phyloP scores from a whole-genome alignment of 495 filamentous ascomycete species.

The Bryoglossum gracile region DNA sequence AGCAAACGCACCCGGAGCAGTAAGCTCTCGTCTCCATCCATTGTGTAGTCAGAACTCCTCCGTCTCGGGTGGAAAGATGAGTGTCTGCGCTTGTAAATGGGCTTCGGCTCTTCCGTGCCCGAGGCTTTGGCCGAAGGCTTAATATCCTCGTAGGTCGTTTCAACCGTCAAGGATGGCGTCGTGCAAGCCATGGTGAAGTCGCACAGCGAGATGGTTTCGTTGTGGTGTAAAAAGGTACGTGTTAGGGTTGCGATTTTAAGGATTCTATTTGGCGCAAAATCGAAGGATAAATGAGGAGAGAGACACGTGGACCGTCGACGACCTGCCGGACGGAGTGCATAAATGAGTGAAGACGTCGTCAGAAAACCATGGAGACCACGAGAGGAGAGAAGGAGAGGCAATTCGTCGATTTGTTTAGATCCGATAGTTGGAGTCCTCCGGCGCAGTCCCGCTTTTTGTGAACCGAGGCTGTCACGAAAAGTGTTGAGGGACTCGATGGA shows the following conservation, averaged over 20 bases:
- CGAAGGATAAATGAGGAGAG: slow-evolving; percentile 1
- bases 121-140: slow-evolving; percentile 21
- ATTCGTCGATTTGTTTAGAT: slow-evolving; percentile 13
- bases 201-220: too few relatives aligned
- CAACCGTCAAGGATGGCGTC: slow-evolving; percentile 21
- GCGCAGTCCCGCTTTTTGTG: slow-evolving; percentile 12
- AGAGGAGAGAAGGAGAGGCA: slow-evolving; percentile 8
- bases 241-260: too few relatives aligned
- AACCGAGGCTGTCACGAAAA: slow-evolving; percentile 1
- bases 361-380: slow-evolving; percentile 11
- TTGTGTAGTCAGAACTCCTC: slow-evolving; percentile 57
- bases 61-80: slow-evolving; percentile 55
- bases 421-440: background rate
- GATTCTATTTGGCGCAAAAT: background rate
- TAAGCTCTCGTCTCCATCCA: slow-evolving; percentile 55
- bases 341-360: slow-evolving; percentile 5
- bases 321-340: slow-evolving; percentile 2
- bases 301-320: background rate
- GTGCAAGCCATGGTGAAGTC: slow-evolving; percentile 19
- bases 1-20: slow-evolving; percentile 48
- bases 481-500: too few relatives aligned
- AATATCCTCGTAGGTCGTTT: slow-evolving; percentile 19
- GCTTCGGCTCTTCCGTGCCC: slow-evolving; percentile 25
- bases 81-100: slow-evolving; percentile 46
- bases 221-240: background rate